Conservation (phyloP, 23 red algal genomes). For the Gracilaria domingensis region DNA sequence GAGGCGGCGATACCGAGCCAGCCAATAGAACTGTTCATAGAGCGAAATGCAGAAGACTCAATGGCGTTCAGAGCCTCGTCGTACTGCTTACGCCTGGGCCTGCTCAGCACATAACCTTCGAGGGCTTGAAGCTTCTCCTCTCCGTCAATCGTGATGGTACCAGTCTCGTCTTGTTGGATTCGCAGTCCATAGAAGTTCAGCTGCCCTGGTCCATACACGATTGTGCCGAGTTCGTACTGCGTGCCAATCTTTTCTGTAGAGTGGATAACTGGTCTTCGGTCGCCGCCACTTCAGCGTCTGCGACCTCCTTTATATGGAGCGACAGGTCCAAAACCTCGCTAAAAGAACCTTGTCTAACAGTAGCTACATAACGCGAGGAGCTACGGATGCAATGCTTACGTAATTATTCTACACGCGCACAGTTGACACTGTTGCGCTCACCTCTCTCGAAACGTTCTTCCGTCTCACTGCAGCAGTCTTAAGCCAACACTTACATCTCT, state of each 20-base stretch:
- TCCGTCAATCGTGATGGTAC: constrained; percentile 2
- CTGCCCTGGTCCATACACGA: constrained; percentile 35
- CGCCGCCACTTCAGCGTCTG: no score
- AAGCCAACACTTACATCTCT: no score
- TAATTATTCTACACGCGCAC: no score
- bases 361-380: no score
- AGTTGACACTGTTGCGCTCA: no score
- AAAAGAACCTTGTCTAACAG: no score
- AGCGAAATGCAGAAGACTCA: not conserved
- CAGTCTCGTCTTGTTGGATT: not conserved
- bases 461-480: no score
- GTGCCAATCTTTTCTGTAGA: constrained; percentile 13
- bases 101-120: not conserved
- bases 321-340: no score
- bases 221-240: constrained; percentile 11
- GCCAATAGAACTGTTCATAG: constrained; percentile 8
- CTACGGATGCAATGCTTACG: no score
- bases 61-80: constrained; percentile 14
- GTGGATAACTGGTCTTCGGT: no score
- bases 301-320: no score
- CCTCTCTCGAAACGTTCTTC: no score
- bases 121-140: constrained; percentile 28
- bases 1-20: constrained; percentile 51
- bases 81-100: not conserved
- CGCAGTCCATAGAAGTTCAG: constrained; percentile 21